Evolutionary conservation across 352 stramenopile species (phyloP).

Genomic region (Globisporangium canariense): DNA sequence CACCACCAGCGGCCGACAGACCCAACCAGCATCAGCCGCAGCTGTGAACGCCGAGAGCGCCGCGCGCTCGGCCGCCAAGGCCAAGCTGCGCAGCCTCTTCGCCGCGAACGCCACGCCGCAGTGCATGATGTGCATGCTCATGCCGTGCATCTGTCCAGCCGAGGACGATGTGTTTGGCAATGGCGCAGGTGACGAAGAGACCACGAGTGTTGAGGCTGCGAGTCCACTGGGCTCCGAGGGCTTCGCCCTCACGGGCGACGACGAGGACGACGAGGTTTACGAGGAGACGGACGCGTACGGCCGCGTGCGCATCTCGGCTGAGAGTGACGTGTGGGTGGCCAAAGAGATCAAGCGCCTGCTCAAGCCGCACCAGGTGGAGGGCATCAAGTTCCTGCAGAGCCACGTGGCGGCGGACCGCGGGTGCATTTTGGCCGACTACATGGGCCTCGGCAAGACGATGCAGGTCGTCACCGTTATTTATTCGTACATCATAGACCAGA

Average conservation of each 20-base stretch:
- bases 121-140: slow-evolving; percentile 72
- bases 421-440: slow-evolving; percentile 89
- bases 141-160: slow-evolving; percentile 73
- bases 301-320: slow-evolving; percentile 40
- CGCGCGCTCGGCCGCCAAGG: slow-evolving; percentile 16
- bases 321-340: slow-evolving; percentile 54
- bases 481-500: slow-evolving; percentile 67
- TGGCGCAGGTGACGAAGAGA: slow-evolving; percentile 30
- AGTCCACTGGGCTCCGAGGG: slow-evolving; percentile 30
- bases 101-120: slow-evolving; percentile 49
- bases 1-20: neutral
- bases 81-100: slow-evolving; percentile 53
- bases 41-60: neutral
- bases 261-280: slow-evolving; percentile 20
- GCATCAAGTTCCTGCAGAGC: slow-evolving; percentile 64
- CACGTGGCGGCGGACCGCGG: slow-evolving; percentile 52
- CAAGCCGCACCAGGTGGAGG: slow-evolving; percentile 76
- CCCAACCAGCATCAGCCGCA: neutral
- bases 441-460: slow-evolving; percentile 89
- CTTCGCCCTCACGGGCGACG: slow-evolving; percentile 6
- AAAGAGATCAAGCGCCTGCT: slow-evolving; percentile 70
- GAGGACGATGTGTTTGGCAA: slow-evolving; percentile 33
- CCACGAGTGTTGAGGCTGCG: slow-evolving; percentile 37
- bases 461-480: slow-evolving; percentile 86
- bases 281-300: slow-evolving; percentile 47